Evolutionary conservation across 495 filamentous ascomycete genomes (phyloP), one percentile per base, ranked within the genome.

Genomic region (Penicillium maclennaniae): DNA sequence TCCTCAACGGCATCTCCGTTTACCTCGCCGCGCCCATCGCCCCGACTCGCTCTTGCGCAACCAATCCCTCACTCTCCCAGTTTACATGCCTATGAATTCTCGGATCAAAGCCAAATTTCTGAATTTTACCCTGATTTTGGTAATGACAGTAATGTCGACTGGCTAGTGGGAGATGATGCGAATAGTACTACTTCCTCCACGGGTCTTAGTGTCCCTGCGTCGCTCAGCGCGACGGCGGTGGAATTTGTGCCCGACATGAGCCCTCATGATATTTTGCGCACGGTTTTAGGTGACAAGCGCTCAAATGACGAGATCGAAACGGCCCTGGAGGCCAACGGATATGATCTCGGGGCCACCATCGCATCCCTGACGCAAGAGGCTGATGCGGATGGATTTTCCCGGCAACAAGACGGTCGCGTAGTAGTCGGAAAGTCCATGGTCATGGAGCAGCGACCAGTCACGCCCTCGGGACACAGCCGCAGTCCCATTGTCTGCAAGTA

Each of bases 41-140:
- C 95, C 28, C 83, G 95, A 49, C 85, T 97, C 37, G 89, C 91
- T 25, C 87, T 96, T 61, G 88, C 92, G 1, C 89, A 85, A 40
- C 95, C 95, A n/a, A 95, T 99, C 53, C 93, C 95, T 5, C 92
- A 97, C 63, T 97, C 91, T 47, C 95, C 95, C 26, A 96, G 80
- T 62, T 65, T 97, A 45, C 95, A 91, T 66, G 91, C 93, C 15
- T 97, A 97, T 69, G 89, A 95, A 66, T 95, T 96, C 66, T 85
- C 84, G 71, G 72, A 88, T 60, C 68, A 88, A 34, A 87, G 82
- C 23, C 87, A 88, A 17, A 79, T 86, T 9, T 84, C 86, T 26
- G 91, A 97, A 54, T 85, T 87, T 45, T 96, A 95, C 65, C 91
- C 91, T 12, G 92, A 97, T 62, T 85, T 89, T 58, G 91, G 91